Evolutionary conservation across 148 eudicot genomes (phyloP), one percentile per base, ranked within the genome.

Genomic region (Linanthus parryae): DNA sequence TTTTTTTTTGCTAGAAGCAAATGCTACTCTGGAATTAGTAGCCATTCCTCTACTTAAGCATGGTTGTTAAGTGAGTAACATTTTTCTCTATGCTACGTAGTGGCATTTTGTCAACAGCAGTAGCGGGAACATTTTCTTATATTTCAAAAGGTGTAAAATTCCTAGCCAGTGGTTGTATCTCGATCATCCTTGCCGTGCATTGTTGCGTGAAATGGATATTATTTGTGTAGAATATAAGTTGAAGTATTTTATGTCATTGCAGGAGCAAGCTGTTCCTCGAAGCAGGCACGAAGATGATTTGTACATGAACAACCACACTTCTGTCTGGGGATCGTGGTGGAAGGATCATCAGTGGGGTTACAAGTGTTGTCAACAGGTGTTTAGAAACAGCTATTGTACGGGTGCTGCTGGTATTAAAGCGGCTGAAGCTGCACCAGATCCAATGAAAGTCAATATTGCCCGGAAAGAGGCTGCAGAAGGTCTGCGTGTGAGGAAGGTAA

Each of bases 291-390:
- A 85, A 66, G 94, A 84, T 64, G 94, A 85, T 46, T 78, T 78
- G n/a, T 78, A 53, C 34, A 53, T 66, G 5, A 85, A 75, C 37
- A 85, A 85, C 68, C 94, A 81, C 62, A 78, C 83, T 0, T 63
- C 64, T 61, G 85, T 78, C 3, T 85, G 85, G 88, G 94, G 94
- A 11, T 85, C 95, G 0, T 85, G 85, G 89, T 85, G 85, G 95
- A 82, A 70, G 44, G 81, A 82, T 64, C 80, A 76, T 44, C 94
- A 81, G 44, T 85, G 94, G 94, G 94, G 85, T 20, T 85, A 81
- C 61, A 85, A 66, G 44, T 81, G 88, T 56, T 85, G 95, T 58
- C 72, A 64, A 36, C 85, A 81, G 59, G 66, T 76, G 3, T 53
- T 82, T 50, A 57, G 79, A 38, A 85, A 85, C 70, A 85, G 86